These are phyloP conservation scores for Raffaelea arxii DNA, from an alignment of 2,329 filamentous ascomycete species.

Conservation along the genomic window DNA sequence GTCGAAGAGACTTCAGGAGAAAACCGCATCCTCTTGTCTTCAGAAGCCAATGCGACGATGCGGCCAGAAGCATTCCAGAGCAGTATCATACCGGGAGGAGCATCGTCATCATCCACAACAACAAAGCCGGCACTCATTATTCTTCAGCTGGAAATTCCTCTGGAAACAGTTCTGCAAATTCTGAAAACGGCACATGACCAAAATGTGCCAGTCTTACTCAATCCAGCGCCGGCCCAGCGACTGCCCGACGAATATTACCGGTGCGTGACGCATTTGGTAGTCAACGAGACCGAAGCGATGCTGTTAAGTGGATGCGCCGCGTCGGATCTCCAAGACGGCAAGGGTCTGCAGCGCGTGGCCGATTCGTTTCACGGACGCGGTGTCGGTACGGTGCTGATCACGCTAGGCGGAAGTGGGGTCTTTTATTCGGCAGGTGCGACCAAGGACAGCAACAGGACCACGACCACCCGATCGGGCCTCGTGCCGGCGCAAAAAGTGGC, in stretches of 20 bases:
- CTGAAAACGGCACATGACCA: constrained; percentile 27
- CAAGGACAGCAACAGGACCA: constrained; percentile 15
- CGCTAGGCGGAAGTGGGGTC: constrained; percentile 68
- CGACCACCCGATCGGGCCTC: constrained; percentile 25
- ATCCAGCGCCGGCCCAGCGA: constrained; percentile 53
- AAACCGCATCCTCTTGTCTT: constrained; percentile 60
- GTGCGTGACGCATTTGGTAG: constrained; percentile 53
- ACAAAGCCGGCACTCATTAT: constrained; percentile 32
- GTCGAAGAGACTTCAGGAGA: constrained; percentile 64
- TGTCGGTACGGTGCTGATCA: constrained; percentile 70
- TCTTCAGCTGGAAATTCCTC: constrained; percentile 50
- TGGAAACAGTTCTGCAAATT: constrained; percentile 39
- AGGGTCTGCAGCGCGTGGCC: constrained; percentile 26
- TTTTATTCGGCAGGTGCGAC: constrained; percentile 44
- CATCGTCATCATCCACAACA: constrained; percentile 11
- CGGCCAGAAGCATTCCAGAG: constrained; percentile 13
- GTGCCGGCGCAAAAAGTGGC: constrained; percentile 57
- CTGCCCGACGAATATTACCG: constrained; percentile 49
- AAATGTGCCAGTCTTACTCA: constrained; percentile 51
- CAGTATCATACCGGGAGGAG: constrained; percentile 21
- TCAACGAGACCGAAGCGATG: constrained; percentile 64
- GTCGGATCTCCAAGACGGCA: constrained; percentile 19
- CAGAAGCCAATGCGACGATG: constrained; percentile 56
- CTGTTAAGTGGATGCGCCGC: constrained; percentile 38
- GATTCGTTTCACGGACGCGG: constrained; percentile 50